Evolutionary conservation across 2,329 filamentous ascomycete genomes (phyloP).

Genomic region (Fusarium poae): DNA sequence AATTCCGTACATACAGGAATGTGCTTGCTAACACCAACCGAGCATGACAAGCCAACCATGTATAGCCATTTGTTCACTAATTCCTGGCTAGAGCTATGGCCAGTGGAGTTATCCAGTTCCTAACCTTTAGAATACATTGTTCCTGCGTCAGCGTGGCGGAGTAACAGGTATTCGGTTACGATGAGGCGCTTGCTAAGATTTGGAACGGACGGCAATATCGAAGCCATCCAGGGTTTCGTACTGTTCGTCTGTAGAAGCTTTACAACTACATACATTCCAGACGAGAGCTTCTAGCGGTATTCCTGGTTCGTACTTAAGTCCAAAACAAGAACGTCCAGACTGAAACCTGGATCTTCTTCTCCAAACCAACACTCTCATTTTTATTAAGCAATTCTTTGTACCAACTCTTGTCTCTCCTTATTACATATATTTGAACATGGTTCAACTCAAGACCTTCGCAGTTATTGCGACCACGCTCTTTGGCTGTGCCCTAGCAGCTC

Average conservation of each 20-base stretch:
- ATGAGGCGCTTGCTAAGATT: conserved; percentile 7
- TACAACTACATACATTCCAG: background rate
- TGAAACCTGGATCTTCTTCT: background rate
- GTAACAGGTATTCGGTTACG: conserved; percentile 15
- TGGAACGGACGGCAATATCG: conserved; percentile 7
- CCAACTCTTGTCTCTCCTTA: conserved; percentile 14
- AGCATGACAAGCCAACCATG: background rate
- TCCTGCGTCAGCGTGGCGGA: conserved; percentile 29
- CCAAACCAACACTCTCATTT: conserved; percentile 28
- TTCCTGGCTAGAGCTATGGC: conserved; percentile 4
- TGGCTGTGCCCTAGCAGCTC: conserved; percentile 38
- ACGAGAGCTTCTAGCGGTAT: background rate
- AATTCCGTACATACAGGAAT: conserved; percentile 13
- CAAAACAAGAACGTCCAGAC: conserved; percentile 1
- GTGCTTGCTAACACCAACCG: background rate
- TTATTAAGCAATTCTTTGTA: conserved; percentile 1
- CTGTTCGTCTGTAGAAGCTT: conserved; percentile 8
- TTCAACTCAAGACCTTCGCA: conserved; percentile 47
- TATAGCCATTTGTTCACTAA: background rate
- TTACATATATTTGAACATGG: conserved; percentile 41
- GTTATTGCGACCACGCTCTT: conserved; percentile 46
- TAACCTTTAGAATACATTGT: background rate
- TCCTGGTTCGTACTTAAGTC: conserved; percentile 26
- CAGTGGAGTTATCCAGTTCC: conserved; percentile 11
- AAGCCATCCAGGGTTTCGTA: conserved; percentile 23